Conservation (phyloP, 1,139 yeast genomes). For the Yamadazyma diospyri region DNA sequence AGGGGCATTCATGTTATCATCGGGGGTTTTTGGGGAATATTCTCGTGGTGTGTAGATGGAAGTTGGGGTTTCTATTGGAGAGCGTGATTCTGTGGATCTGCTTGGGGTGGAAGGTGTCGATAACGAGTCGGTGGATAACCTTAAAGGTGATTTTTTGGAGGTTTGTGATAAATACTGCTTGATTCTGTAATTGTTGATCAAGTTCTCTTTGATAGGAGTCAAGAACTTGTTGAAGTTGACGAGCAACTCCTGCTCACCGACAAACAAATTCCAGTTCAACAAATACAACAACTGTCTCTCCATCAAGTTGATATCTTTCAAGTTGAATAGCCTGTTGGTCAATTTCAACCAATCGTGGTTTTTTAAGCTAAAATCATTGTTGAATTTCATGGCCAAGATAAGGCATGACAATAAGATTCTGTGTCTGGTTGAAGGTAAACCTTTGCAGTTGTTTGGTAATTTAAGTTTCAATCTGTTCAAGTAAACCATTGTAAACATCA, state of each 20-base stretch:
- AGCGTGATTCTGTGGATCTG: constrained; percentile 6
- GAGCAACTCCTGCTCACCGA: constrained; percentile 52
- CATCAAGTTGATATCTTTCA: constrained; percentile 73
- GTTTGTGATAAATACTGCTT: constrained; percentile 30
- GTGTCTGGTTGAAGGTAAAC: constrained; percentile 75
- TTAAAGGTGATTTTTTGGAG: constrained; percentile 8
- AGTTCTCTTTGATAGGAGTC: constrained; percentile 60
- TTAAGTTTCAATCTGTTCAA: constrained; percentile 56
- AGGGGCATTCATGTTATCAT: neutral
- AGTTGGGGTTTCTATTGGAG: neutral
- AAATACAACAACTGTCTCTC: constrained; percentile 70
- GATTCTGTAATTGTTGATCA: constrained; percentile 41
- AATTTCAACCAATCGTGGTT: constrained; percentile 76
- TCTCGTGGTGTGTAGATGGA: constrained; percentile 17
- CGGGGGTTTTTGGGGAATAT: constrained; percentile 19
- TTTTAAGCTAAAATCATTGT: constrained; percentile 74
- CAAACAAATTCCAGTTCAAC: constrained; percentile 66
- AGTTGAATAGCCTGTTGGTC: constrained; percentile 66
- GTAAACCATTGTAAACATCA: constrained; percentile 68
- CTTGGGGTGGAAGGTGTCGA: constrained; percentile 8
- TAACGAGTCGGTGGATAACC: constrained; percentile 2
- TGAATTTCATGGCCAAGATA: constrained; percentile 67
- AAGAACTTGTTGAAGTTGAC: constrained; percentile 48
- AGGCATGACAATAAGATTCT: constrained; percentile 71
- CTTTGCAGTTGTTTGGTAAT: constrained; percentile 69